Conservation (phyloP, 192 early-diverging fungal species). For the Spinellus fusiger region DNA sequence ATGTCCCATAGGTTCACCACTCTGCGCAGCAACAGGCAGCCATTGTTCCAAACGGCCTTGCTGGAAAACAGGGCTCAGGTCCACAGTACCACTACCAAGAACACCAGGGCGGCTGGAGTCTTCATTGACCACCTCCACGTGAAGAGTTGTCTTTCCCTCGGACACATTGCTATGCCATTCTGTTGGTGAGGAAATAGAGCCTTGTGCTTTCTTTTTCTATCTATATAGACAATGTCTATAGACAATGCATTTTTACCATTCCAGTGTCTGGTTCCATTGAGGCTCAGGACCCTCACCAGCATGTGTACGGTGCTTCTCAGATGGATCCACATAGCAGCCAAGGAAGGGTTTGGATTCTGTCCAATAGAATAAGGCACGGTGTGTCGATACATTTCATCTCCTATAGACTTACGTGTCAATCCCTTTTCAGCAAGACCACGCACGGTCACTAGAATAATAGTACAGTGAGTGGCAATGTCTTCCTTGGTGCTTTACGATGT, state of each 20-base stretch:
- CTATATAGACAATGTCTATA: neutral
- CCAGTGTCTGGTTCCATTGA: conserved; percentile 24
- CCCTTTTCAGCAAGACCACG: conserved; percentile 7
- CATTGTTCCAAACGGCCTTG: conserved; percentile 7
- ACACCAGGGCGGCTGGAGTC: conserved; percentile 13
- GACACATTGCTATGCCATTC: conserved; percentile 16
- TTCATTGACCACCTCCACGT: conserved; percentile 31
- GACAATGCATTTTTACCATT: conserved; percentile 8
- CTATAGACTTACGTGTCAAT: neutral
- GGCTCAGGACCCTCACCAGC: conserved; percentile 15
- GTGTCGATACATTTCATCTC: neutral
- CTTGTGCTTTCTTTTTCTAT: neutral
- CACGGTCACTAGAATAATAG: conserved; percentile 7
- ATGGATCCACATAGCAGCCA: conserved; percentile 23
- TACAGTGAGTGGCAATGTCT: neutral
- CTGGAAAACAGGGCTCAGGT: neutral
- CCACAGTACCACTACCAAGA: conserved; percentile 11
- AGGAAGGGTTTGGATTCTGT: conserved; percentile 23
- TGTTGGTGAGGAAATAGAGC: neutral
- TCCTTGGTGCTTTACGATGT: neutral
- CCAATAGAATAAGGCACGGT: neutral
- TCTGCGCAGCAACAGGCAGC: neutral
- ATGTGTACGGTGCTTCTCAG: conserved; percentile 31
- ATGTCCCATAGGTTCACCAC: conserved; percentile 7
- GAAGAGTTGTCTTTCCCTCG: conserved; percentile 10